Evolutionary conservation across 768 basidiomycete genomes (phyloP).

Genomic region (Cystobasidium onofrii): DNA sequence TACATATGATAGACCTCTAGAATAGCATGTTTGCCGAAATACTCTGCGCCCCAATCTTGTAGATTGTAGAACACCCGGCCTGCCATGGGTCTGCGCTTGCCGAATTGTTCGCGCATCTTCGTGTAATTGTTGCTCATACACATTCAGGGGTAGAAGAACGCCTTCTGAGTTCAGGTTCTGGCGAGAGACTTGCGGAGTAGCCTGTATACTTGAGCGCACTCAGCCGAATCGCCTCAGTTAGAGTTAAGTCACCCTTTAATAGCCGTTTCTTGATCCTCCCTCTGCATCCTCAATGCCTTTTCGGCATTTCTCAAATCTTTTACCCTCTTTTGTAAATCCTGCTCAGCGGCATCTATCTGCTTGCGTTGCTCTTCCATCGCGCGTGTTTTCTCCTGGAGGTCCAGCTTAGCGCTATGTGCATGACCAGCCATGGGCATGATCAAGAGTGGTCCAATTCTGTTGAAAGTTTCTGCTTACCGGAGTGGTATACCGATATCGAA

Average conservation of each 20-base stretch:
- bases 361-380: neutral
- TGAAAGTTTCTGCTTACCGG: neutral
- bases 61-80: neutral
- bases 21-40: neutral
- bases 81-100: neutral
- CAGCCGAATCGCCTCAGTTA: neutral
- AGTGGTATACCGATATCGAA: neutral
- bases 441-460: neutral
- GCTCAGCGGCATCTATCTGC: neutral
- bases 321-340: neutral
- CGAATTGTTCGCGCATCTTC: neutral
- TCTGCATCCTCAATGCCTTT: neutral
- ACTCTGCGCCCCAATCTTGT: neutral
- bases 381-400: neutral
- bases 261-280: neutral
- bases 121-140: neutral
- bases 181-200: neutral
- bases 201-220: neutral
- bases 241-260: neutral
- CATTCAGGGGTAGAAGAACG: constrained; percentile 1
- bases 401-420: neutral
- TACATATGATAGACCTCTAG: neutral
- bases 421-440: neutral
- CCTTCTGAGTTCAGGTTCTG: constrained; percentile 1
- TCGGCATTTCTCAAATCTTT: neutral